Conservation (phyloP, 768 basidiomycete genomes). For the Leccinum subgranulosum region DNA sequence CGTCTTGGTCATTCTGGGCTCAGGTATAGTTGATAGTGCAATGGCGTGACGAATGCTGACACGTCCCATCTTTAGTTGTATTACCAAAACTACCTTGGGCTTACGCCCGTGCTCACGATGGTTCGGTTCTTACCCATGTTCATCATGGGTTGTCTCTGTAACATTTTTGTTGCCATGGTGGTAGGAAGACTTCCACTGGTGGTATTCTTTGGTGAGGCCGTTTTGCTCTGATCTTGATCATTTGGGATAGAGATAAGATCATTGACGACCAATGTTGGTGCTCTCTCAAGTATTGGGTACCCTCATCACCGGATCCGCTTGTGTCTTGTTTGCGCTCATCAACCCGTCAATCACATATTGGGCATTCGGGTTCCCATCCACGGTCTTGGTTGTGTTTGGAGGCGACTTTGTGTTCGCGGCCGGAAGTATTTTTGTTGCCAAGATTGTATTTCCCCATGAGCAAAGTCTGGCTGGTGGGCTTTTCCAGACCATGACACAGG, state of each 20-base stretch:
- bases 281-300: conserved; percentile 47
- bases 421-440: conserved; percentile 74
- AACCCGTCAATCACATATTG: conserved; percentile 57
- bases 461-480: conserved; percentile 74
- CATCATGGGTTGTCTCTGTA: conserved; percentile 60
- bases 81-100: conserved; percentile 61
- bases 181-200: conserved; percentile 54
- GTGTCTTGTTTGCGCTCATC: conserved; percentile 68
- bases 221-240: too few relatives aligned
- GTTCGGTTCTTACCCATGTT: conserved; percentile 71
- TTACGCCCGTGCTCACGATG: conserved; percentile 59
- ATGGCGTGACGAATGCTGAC: not conserved
- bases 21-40: conserved; percentile 26
- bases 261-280: conserved; percentile 1
- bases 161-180: conserved; percentile 59
- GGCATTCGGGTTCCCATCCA: conserved; percentile 70
- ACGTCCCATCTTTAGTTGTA: conserved; percentile 46
- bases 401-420: conserved; percentile 75
- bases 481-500: conserved; percentile 79
- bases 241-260: not conserved
- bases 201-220: conserved; percentile 49
- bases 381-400: conserved; percentile 63
- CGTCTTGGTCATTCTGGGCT: conserved; percentile 51
- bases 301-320: conserved; percentile 51
- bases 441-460: conserved; percentile 61